phyloP scores from a whole-genome alignment of 202 grass and related monocot genomes.

The Cymbopogon flexuosus region DNA sequence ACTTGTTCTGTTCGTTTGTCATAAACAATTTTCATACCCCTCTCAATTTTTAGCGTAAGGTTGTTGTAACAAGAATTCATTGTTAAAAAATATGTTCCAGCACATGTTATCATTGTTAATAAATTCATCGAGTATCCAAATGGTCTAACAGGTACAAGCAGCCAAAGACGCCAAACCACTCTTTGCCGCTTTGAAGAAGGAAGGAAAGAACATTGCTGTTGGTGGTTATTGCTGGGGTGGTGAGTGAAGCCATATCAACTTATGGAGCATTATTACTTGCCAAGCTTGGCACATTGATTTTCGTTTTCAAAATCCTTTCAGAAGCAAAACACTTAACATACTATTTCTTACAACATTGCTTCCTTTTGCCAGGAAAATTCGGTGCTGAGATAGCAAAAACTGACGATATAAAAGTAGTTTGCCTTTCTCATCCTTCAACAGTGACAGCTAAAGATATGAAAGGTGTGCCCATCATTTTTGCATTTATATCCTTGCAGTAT shows the following conservation, averaged over 20 bases:
- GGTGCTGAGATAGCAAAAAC: conserved; percentile 5
- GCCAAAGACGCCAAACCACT: neutral
- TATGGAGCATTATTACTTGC: neutral
- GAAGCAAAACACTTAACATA: neutral
- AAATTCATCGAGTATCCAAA: neutral
- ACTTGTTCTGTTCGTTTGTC: too few relatives aligned
- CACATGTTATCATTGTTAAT: too few relatives aligned
- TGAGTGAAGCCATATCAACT: neutral
- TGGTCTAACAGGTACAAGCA: neutral
- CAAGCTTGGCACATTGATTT: neutral
- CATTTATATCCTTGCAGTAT: neutral
- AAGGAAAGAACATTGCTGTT: conserved; percentile 12
- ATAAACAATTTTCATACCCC: neutral
- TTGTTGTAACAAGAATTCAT: neutral
- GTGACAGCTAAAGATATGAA: conserved; percentile 23
- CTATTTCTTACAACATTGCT: neutral
- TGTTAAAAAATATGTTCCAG: too few relatives aligned
- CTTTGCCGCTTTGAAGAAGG: neutral
- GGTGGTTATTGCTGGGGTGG: conserved; percentile 28
- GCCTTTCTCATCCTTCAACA: neutral
- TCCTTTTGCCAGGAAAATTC: neutral
- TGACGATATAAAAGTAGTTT: neutral
- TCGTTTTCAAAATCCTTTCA: neutral
- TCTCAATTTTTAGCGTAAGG: too few relatives aligned
- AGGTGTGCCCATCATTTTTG: neutral